Base-by-base conservation (phyloP, 805 yeast species). In the Hanseniaspora mollemarum region DNA sequence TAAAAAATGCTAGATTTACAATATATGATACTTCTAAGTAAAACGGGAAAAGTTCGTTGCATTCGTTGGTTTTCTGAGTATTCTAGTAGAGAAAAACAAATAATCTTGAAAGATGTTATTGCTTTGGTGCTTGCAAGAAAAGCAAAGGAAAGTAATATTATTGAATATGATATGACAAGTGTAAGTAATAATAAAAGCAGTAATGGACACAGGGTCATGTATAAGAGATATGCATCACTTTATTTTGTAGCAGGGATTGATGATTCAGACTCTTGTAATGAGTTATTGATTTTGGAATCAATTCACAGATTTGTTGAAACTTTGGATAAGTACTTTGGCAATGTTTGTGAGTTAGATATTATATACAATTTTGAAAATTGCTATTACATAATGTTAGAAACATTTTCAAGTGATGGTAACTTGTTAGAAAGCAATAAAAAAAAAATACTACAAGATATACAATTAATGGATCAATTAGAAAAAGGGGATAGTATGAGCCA, bases 281-380 rank as follows among this genome's bases (percentile, higher is more conserved):
- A 92, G 63, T 71, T 92, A 55, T 67, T 86, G 50, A 80, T 94
- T 1, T 70, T 92, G 52, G 98, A 92, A 60, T 70, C 83, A 16
- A 81, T 92, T 46, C 98, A 92, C 64, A 73, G 96, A 54, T 92
- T 81, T 63, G 98, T 92, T 37, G 98, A 92, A 65, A 87, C 86
- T 56, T 87, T 92, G 96, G 98, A 92, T 70, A 82, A 83, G 58
- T 79, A 87, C 54, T 92, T 86, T 62, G 96, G 96, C 12, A 90
- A 87, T 61, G 98, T 92, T 16, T 87, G 96, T 67, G 98, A 92
- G 64, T 71, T 92, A 59, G 98, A 92, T 67, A 92, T 92, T 55
- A 92, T 92, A 45, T 92, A 92, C 75, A 92, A 94, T 61, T 92
- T 92, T 68, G 85, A 84, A 58, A 83, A 85, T 62, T 96, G 97